Evolutionary conservation across 495 filamentous ascomycete species (phyloP).

Genomic region (Aspergillus heteromorphus): DNA sequence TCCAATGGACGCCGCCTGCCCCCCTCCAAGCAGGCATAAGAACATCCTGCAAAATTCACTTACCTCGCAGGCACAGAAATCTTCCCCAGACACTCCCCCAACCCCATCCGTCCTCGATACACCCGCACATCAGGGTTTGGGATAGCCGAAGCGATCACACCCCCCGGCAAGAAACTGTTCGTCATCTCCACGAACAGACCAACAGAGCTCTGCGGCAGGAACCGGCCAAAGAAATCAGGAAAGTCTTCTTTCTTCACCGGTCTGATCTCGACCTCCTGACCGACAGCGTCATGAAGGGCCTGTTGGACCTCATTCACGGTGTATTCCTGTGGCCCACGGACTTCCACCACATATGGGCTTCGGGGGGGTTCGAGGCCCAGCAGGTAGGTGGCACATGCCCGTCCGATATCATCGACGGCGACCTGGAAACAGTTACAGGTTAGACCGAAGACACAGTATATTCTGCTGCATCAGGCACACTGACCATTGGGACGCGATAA

Average conservation of each 20-base stretch:
- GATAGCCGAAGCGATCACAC: background rate
- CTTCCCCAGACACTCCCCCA: background rate
- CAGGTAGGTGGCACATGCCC: background rate
- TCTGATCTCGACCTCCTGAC: background rate
- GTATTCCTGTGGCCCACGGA: conserved; percentile 1
- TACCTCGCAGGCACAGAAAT: background rate
- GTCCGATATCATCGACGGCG: conserved; percentile 9
- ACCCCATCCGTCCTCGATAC: background rate
- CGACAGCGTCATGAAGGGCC: background rate
- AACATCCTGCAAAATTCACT: background rate
- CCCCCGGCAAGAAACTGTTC: conserved; percentile 4
- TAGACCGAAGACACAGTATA: background rate
- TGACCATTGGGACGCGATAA: conserved; percentile 5
- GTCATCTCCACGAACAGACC: conserved; percentile 9
- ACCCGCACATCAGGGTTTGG: background rate
- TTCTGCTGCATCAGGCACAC: too few species aligned
- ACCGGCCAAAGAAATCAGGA: background rate
- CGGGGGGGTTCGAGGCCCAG: background rate
- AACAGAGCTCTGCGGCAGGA: background rate
- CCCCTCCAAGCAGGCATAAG: too few species aligned
- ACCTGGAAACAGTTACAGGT: background rate
- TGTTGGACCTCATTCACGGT: background rate
- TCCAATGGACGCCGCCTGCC: too few species aligned
- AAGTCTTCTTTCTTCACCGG: conserved; percentile 1
- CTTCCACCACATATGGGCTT: conserved; percentile 2